Conservation (phyloP, 1,284 basidiomycete genomes). For the Ganoderma leucocontextum region DNA sequence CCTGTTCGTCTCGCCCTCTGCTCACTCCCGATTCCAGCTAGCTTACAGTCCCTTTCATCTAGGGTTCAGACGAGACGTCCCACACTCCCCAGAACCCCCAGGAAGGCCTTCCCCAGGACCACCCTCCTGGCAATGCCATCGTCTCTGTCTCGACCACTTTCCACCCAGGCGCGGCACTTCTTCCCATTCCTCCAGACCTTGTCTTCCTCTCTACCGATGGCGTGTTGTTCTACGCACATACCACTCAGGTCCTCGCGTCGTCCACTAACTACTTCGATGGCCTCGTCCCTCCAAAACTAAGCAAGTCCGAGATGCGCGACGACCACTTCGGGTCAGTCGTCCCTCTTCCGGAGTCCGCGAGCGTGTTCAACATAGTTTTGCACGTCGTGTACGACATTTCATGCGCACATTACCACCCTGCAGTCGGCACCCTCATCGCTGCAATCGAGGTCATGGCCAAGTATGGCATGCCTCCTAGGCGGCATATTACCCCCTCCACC, state of each 20-base stretch:
- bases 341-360: slow-evolving; percentile 42
- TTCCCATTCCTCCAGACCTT: slow-evolving; percentile 62
- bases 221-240: slow-evolving; percentile 68
- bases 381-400: slow-evolving; percentile 47
- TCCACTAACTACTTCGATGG: slow-evolving; percentile 50
- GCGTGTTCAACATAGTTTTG: slow-evolving; percentile 48
- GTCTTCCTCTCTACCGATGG: slow-evolving; percentile 74
- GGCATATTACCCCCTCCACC: slow-evolving; percentile 37
- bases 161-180: slow-evolving; percentile 69
- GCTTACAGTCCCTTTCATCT: slow-evolving; percentile 6
- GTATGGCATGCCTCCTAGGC: slow-evolving; percentile 43
- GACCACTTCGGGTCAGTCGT: slow-evolving; percentile 45
- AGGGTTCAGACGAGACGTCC: slow-evolving; percentile 43
- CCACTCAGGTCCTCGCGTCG: slow-evolving; percentile 43
- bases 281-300: slow-evolving; percentile 39
- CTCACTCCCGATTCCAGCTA: neutral
- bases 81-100: slow-evolving; percentile 46
- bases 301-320: slow-evolving; percentile 28
- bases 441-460: slow-evolving; percentile 42
- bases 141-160: slow-evolving; percentile 85
- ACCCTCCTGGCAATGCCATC: slow-evolving; percentile 45
- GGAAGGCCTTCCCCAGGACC: slow-evolving; percentile 26
- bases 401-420: slow-evolving; percentile 46
- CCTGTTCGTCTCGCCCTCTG: slow-evolving; percentile 55
- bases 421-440: slow-evolving; percentile 41